Percentiles rank a stretch among this genome's conserved stretches.
Evolutionary conservation across 2,329 filamentous ascomycete species (phyloP).

Genomic region (Trichophyton equinum): DNA sequence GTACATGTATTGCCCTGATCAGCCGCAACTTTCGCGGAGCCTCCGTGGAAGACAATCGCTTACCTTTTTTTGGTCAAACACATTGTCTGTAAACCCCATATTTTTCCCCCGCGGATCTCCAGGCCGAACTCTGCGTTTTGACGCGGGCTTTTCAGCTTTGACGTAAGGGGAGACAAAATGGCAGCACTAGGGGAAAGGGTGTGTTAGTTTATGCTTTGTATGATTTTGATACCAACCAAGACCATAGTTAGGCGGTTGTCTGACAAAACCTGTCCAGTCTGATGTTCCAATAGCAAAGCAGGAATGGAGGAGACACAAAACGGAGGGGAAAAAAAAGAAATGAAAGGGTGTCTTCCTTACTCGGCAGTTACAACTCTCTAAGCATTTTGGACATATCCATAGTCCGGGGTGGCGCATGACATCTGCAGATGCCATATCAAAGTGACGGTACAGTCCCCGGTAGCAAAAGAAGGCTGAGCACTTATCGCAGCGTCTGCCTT

Average conservation of each 20-base stretch:
- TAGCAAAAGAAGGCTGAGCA: conserved; percentile 28
- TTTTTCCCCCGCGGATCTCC: conserved; percentile 23
- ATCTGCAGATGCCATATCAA: conserved; percentile 23
- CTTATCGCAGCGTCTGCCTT: conserved; percentile 22
- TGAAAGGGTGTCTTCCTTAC: conserved; percentile 5
- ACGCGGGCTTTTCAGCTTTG: conserved; percentile 24
- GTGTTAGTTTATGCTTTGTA: not conserved
- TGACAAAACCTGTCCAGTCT: not conserved
- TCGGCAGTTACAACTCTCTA: conserved; percentile 25
- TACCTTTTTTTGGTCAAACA: conserved; percentile 26
- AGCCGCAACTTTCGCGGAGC: not conserved
- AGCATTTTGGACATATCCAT: conserved; percentile 26
- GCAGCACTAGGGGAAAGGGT: conserved; percentile 18
- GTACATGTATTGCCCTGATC: not conserved
- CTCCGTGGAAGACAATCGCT: conserved; percentile 6
- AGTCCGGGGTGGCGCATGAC: conserved; percentile 20
- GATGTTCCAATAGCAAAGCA: not conserved
- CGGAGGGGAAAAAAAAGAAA: not conserved
- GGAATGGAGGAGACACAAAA: not conserved
- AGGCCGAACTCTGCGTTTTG: conserved; percentile 22
- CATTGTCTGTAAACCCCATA: conserved; percentile 27
- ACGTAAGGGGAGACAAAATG: conserved; percentile 24
- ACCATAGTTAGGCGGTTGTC: not conserved
- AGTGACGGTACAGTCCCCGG: conserved; percentile 26
- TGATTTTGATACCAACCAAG: conserved; percentile 2